Evolutionary conservation across 495 filamentous ascomycete genomes (phyloP), one percentile per base, ranked within the genome.

Genomic region (Venustampulla echinocandica): DNA sequence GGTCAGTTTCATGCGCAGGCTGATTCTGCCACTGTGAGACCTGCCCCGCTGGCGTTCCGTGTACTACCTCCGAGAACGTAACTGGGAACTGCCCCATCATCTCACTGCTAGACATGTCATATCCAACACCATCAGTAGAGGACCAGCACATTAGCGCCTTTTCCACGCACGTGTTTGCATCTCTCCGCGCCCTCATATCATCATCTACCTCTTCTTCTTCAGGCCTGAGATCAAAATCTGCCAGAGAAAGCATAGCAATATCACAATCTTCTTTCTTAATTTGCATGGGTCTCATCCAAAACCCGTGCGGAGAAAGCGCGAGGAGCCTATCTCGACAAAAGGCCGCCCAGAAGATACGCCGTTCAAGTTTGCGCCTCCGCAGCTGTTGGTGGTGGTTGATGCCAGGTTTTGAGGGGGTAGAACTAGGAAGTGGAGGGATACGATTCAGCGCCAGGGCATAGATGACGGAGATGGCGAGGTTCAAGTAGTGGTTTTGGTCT

Each of bases 401-500:
- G 27, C 27, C 7, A 7, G 47, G 74, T 76, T 54, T 83, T 80
- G 59, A 78, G 76, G 70, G 52, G 21, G 79, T 70, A 78, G 87
- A 82, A 47, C 69, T 75, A 30, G 78, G 81, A 35, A 80, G 76
- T 10, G 71, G 74, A 24, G 84, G 84, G 53, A 90, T 82, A 34
- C 83, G 82, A 61, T 90, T 81, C 3, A 90, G 66, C 10, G 84
- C 85, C 49, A 90, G 85, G 3, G 82, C 86, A 59, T 86, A 82
- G 41, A 82, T 81, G 17, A 89, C 62, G 28, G 83, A 88, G 43
- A 89, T 73, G 20, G 84, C 85, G 25, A 89, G 77, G 11, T 83
- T 84, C 77, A 89, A 87, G 82, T 82, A 90, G 57, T 90, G 83
- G 80, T 81, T 87, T n/a, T 81, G 85, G 57, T 89, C 85, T 52